Conservation (phyloP, 1,139 yeast genomes). For the Yamadazyma songkhlaensis region DNA sequence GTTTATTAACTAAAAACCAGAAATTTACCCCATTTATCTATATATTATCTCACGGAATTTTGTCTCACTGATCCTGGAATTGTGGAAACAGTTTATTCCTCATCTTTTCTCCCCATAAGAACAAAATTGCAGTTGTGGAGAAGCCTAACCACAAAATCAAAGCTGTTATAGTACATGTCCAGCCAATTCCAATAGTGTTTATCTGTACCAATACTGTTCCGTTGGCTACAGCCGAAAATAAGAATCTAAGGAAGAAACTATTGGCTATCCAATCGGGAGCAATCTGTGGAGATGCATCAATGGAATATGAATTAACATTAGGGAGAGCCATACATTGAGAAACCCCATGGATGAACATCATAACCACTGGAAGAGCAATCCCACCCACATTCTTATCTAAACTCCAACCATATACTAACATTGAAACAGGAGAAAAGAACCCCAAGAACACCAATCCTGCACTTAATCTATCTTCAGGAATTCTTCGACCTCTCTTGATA, state of each 20-base stretch:
- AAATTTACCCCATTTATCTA: too few species aligned
- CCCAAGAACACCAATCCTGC: slow-evolving; percentile 35
- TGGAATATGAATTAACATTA: slow-evolving; percentile 49
- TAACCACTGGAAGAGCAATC: slow-evolving; percentile 47
- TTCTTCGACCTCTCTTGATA: slow-evolving; percentile 29
- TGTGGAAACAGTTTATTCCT: background rate
- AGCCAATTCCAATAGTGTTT: slow-evolving; percentile 47
- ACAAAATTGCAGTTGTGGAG: slow-evolving; percentile 12
- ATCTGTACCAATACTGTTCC: slow-evolving; percentile 43
- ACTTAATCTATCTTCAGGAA: slow-evolving; percentile 50
- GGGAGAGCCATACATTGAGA: slow-evolving; percentile 50
- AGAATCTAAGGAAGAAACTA: slow-evolving; percentile 45
- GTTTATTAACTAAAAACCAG: too few species aligned
- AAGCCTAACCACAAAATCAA: slow-evolving; percentile 25
- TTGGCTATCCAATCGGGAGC: slow-evolving; percentile 52
- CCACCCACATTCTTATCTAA: slow-evolving; percentile 48
- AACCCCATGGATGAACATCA: slow-evolving; percentile 44
- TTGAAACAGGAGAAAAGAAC: slow-evolving; percentile 33
- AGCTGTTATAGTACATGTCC: slow-evolving; percentile 45
- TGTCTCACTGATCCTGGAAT: background rate
- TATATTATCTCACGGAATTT: background rate
- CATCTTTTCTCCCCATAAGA: slow-evolving; percentile 9
- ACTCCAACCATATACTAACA: slow-evolving; percentile 52
- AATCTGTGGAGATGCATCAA: slow-evolving; percentile 28
- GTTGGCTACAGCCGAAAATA: slow-evolving; percentile 49